A percentile compares a stretch with the other conserved stretches of the same genome.
Evolutionary conservation across 768 basidiomycete genomes (phyloP).

Genomic region (Podaxis sp.): DNA sequence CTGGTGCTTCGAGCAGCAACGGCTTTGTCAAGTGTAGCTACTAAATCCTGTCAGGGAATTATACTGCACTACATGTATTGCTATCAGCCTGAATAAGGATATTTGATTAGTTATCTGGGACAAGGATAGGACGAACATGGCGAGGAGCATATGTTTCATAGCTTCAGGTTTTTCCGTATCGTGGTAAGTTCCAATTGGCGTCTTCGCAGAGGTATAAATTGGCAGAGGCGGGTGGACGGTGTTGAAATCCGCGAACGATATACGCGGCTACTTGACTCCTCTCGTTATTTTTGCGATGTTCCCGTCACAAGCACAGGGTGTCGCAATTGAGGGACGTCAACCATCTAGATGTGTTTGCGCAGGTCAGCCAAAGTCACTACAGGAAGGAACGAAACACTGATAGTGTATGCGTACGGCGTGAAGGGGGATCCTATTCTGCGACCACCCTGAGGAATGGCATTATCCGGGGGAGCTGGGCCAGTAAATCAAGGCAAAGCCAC

Average conservation of each 20-base stretch:
- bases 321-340: neutral
- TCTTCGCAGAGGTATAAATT: neutral
- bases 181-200: neutral
- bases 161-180: neutral
- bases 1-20: neutral
- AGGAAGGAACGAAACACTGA: neutral
- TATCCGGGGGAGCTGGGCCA: slow-evolving; percentile 20
- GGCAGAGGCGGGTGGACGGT: neutral
- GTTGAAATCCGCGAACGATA: neutral
- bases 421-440: neutral
- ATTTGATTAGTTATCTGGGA: neutral
- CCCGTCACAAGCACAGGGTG: neutral
- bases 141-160: neutral
- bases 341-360: neutral
- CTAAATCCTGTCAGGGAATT: neutral
- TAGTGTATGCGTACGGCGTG: neutral
- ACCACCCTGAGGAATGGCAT: slow-evolving; percentile 2
- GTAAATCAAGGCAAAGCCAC: neutral
- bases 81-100: neutral
- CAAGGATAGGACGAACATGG: neutral
- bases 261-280: neutral
- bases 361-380: neutral
- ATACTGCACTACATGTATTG: neutral
- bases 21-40: neutral
- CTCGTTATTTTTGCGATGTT: neutral